Evolutionary conservation across 2,329 filamentous ascomycete species (phyloP), one percentile per base, ranked within the genome.

Genomic region (Phialophora macrospora): DNA sequence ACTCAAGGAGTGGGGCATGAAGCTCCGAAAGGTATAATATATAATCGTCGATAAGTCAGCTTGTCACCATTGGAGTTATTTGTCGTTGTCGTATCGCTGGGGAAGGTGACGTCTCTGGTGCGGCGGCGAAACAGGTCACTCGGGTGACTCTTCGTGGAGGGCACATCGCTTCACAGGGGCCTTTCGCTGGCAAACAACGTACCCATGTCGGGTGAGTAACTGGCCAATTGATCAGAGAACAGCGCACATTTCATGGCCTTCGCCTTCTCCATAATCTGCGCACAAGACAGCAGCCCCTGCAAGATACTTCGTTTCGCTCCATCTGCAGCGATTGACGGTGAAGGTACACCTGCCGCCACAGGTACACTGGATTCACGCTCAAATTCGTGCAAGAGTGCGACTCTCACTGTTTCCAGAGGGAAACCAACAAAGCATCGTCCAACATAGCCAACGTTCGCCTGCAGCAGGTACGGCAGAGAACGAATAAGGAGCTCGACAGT

Each of bases 401-500:
- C 30, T 52, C 48, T 60, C 8, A 12, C 30, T 2, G 57, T 60
- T n/a, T 60, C 57, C 28, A 60, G 11, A 48, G 57, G 57, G 12
- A 60, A 60, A 26, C 28, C 44, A 22, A 60, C 46, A 3, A 60
- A 26, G 28, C 44, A 38, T 20, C 46, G 57, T 14, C 57, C 57
- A n/a, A 60, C 41, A 17, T 51, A 20, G 8, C 57, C 57, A 24
- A 60, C 14, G 20, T 49, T 28, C 26, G 46, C 14, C 20, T 52
- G n/a, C 48, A 49, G 38, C 20, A 60, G 44, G 30, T 60, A 60
- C 12, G 57, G 57, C 44, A 52, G 11, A 14, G 57, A 60, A 12
- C 57, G 57, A 52, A 60, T 48, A 17, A 60, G 57, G 49, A 60
- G 57, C 28, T 49, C 24, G 17, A 49, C 22, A 5, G 57, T 41